Conservation (phyloP, 2,329 filamentous ascomycete genomes). For the Colletotrichum euphorbiae region DNA sequence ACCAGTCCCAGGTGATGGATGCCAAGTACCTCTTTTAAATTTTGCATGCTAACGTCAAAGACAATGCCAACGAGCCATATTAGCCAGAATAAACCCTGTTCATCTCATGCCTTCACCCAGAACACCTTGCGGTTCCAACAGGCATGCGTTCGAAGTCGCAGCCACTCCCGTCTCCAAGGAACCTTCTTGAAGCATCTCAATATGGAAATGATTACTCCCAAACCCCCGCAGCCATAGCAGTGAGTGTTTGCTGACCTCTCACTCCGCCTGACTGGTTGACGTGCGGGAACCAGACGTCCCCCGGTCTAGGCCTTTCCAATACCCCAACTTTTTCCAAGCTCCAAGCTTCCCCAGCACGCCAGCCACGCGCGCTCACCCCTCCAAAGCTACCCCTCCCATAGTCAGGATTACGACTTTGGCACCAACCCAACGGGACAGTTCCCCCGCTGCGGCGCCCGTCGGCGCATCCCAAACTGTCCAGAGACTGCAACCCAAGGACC, state of each 20-base stretch:
- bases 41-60: background rate
- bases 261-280: constrained; percentile 30
- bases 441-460: constrained; percentile 32
- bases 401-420: constrained; percentile 30
- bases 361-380: constrained; percentile 14
- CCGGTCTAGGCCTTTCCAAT: constrained; percentile 19
- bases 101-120: constrained; percentile 4
- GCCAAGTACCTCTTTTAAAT: background rate
- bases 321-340: constrained; percentile 37
- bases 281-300: constrained; percentile 24
- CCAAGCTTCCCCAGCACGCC: constrained; percentile 4
- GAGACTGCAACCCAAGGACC: constrained; percentile 35
- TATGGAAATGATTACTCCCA: constrained; percentile 2
- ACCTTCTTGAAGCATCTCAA: constrained; percentile 9
- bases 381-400: constrained; percentile 18
- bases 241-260: constrained; percentile 6
- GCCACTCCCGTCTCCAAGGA: constrained; percentile 8
- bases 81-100: constrained; percentile 2
- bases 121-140: background rate
- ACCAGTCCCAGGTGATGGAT: background rate
- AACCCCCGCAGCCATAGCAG: constrained; percentile 2
- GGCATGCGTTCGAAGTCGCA: constrained; percentile 1
- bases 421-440: constrained; percentile 32
- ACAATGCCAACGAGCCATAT: background rate
- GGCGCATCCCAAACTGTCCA: constrained; percentile 32